phyloP scores from a whole-genome alignment of 2,329 filamentous ascomycete genomes.

The Zopfia rhizophila region DNA sequence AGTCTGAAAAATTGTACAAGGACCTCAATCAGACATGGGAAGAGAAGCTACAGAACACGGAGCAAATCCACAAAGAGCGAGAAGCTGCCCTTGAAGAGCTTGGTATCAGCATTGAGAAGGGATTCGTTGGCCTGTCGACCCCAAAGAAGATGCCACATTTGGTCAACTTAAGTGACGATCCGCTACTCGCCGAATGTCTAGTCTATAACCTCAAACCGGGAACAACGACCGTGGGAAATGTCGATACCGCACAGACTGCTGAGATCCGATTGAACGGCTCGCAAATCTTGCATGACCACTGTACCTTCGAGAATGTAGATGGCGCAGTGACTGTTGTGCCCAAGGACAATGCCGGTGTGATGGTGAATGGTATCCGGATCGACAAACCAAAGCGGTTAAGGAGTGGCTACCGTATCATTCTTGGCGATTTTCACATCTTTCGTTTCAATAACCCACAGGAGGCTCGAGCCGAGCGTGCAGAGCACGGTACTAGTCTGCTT shows the following conservation, averaged over 20 bases:
- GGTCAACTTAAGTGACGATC: constrained; percentile 86
- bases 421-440: constrained; percentile 99
- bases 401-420: constrained; percentile 92
- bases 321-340: constrained; percentile 93
- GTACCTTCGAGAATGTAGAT: constrained; percentile 91
- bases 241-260: constrained; percentile 80
- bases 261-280: constrained; percentile 95
- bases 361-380: constrained; percentile 95
- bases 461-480: constrained; percentile 88
- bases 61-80: constrained; percentile 96
- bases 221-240: constrained; percentile 92
- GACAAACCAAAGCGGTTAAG: constrained; percentile 85
- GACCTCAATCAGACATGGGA: constrained; percentile 99
- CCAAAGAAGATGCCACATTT: constrained; percentile 99
- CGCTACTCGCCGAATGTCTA: constrained; percentile 91
- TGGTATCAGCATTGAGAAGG: constrained; percentile 98
- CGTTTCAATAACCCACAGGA: constrained; percentile 98
- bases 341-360: constrained; percentile 90
- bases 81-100: constrained; percentile 95
- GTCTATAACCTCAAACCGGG: constrained; percentile 99
- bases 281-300: constrained; percentile 92
- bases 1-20: constrained; percentile 94
- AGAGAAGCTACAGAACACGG: constrained; percentile 92
- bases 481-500: constrained; percentile 78
- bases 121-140: constrained; percentile 92